Percentiles rank a stretch among this genome's conserved stretches.
phyloP scores from a whole-genome alignment of 2,329 filamentous ascomycete genomes.

The Phoma sp. region DNA sequence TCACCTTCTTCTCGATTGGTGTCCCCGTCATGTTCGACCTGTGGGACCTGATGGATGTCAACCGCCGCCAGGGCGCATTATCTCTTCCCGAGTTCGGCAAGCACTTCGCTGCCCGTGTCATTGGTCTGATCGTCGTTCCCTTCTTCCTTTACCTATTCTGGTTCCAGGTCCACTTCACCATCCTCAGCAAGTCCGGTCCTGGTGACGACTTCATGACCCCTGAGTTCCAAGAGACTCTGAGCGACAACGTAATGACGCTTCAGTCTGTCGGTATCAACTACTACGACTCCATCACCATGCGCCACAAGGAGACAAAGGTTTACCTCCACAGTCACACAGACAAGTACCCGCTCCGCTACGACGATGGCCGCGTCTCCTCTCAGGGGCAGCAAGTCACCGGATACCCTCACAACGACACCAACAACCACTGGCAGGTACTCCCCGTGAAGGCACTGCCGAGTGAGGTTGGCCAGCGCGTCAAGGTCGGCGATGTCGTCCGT shows the following conservation, averaged over 20 bases:
- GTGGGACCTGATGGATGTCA: constrained; percentile 92
- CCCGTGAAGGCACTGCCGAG: constrained; percentile 63
- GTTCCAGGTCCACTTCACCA: constrained; percentile 99
- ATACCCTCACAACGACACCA: constrained; percentile 97
- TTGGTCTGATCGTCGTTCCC: constrained; percentile 86
- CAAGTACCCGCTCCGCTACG: constrained; percentile 89
- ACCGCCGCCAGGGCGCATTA: constrained; percentile 81
- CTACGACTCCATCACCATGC: constrained; percentile 84
- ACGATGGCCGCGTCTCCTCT: constrained; percentile 95
- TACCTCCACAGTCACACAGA: constrained; percentile 94
- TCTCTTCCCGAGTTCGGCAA: constrained; percentile 80
- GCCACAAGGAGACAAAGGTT: constrained; percentile 96
- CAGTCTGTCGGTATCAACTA: constrained; percentile 88
- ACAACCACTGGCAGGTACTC: constrained; percentile 97
- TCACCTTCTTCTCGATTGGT: constrained; percentile 96
- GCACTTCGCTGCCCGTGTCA: constrained; percentile 86
- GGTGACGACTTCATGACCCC: constrained; percentile 99
- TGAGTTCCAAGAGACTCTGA: constrained; percentile 95
- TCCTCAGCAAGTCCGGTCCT: constrained; percentile 85
- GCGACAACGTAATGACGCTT: constrained; percentile 90
- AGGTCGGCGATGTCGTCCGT: constrained; percentile 84
- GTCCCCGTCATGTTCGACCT: constrained; percentile 92
- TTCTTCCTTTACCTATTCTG: constrained; percentile 99
- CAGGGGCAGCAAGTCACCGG: constrained; percentile 97
- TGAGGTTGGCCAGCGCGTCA: constrained; percentile 68